Evolutionary conservation across 192 early-diverging fungal species (phyloP).

Genomic region (Backusella luteola): DNA sequence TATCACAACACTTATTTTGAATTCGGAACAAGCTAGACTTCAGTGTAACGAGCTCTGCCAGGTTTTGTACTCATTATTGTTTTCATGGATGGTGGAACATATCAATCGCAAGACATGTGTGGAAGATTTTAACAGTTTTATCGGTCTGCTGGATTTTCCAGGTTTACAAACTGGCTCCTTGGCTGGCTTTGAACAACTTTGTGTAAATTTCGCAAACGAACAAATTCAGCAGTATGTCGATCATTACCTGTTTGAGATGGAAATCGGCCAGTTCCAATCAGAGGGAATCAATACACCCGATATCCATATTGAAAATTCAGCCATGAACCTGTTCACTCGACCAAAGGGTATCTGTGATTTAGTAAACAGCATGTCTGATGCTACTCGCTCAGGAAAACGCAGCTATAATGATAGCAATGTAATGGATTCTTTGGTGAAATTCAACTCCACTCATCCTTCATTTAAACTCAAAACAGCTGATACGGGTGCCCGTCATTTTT

Average conservation of each 20-base stretch:
- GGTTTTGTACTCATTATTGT: constrained; percentile 82
- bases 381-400: constrained; percentile 34
- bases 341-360: constrained; percentile 45
- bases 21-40: constrained; percentile 67
- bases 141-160: constrained; percentile 77
- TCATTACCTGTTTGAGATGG: constrained; percentile 51
- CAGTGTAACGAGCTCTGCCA: constrained; percentile 83
- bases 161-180: constrained; percentile 57
- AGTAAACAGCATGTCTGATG: constrained; percentile 41
- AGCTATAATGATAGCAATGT: constrained; percentile 40
- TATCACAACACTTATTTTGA: constrained; percentile 87
- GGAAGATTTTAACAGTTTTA: constrained; percentile 68
- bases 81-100: constrained; percentile 87
- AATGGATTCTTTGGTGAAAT: constrained; percentile 33
- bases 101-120: constrained; percentile 81
- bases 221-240: constrained; percentile 60
- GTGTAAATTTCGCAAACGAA: constrained; percentile 64
- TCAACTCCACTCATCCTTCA: constrained; percentile 32
- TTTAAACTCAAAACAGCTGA: constrained; percentile 41
- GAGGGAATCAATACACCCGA: constrained; percentile 58
- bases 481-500: constrained; percentile 49
- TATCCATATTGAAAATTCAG: constrained; percentile 11
- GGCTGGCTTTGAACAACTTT: constrained; percentile 66
- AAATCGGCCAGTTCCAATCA: constrained; percentile 36
- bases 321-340: constrained; percentile 53